Evolutionary conservation across 768 basidiomycete species (phyloP).

Genomic region (Infundibulicybe gibba): DNA sequence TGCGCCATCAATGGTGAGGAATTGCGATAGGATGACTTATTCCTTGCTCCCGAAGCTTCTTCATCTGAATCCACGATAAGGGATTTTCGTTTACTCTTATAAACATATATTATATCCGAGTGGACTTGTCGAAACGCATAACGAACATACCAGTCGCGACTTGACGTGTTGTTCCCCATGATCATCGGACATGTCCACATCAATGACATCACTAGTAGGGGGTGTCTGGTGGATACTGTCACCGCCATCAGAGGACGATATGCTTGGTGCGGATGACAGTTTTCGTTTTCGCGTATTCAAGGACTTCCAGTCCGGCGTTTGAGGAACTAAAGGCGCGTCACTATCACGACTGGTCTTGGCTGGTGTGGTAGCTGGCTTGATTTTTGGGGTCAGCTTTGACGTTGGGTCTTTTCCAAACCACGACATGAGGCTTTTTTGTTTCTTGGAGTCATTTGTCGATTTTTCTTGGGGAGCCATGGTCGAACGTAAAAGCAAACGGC

Average conservation of each 20-base stretch:
- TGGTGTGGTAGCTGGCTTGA: conserved; percentile 14
- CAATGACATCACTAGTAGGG: conserved; percentile 75
- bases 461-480: conserved; percentile 41
- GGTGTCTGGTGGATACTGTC: conserved; percentile 49
- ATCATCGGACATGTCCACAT: conserved; percentile 63
- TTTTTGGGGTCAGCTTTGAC: conserved; percentile 16
- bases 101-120: too few species aligned
- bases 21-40: conserved; percentile 20
- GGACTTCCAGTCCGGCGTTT: conserved; percentile 35
- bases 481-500: background rate
- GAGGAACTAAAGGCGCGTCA: conserved; percentile 25
- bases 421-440: conserved; percentile 73
- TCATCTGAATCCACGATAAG: conserved; percentile 72
- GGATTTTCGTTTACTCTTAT: conserved; percentile 58
- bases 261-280: conserved; percentile 36
- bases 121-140: too few species aligned
- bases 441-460: conserved; percentile 38
- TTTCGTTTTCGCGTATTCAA: conserved; percentile 21
- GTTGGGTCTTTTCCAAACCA: conserved; percentile 49
- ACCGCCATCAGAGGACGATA: conserved; percentile 43
- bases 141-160: background rate
- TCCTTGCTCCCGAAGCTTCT: conserved; percentile 16
- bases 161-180: conserved; percentile 6
- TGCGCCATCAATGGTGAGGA: conserved; percentile 34
- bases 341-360: conserved; percentile 9